phyloP scores from a whole-genome alignment of 495 filamentous ascomycete genomes.

The Penicillium dipodomyicola region DNA sequence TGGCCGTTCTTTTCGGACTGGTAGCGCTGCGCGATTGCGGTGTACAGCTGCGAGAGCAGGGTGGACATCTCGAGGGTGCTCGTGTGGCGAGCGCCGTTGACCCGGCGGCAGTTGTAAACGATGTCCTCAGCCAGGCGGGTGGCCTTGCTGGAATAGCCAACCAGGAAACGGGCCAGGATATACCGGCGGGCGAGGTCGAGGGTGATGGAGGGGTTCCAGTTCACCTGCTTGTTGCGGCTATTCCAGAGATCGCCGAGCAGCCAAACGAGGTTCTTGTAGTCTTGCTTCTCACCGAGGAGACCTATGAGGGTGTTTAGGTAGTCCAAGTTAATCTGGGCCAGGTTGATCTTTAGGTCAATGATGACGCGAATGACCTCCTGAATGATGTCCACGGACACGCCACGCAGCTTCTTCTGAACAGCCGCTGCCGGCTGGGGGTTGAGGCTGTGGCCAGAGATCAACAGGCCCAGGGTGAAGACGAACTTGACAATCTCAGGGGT shows the following conservation, averaged over 20 bases:
- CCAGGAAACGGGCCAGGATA: constrained; percentile 38
- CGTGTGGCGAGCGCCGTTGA: constrained; percentile 36
- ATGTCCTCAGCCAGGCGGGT: constrained; percentile 42
- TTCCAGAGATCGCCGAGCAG: constrained; percentile 35
- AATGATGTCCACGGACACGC: constrained; percentile 24
- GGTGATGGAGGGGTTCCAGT: constrained; percentile 26
- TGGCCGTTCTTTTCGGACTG: constrained; percentile 32
- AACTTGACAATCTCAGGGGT: constrained; percentile 29
- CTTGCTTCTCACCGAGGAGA: constrained; percentile 37
- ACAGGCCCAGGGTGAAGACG: constrained; percentile 30
- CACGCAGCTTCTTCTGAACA: constrained; percentile 23
- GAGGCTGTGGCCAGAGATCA: constrained; percentile 25
- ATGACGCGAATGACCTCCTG: constrained; percentile 27
- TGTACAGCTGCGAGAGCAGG: constrained; percentile 41
- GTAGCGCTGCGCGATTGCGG: constrained; percentile 36
- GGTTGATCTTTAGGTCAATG: constrained; percentile 28
- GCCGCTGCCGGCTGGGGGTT: constrained; percentile 16
- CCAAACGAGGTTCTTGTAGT: constrained; percentile 40
- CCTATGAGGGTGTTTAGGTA: constrained; percentile 38
- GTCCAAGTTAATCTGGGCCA: constrained; percentile 29
- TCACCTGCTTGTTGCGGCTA: constrained; percentile 29
- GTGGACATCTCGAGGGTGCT: constrained; percentile 40
- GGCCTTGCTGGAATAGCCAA: constrained; percentile 30
- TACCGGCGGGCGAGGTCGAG: constrained; percentile 39
- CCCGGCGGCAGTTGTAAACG: constrained; percentile 43